Conservation (phyloP, 257 asterid genomes). For the Anisodus acutangulus region DNA sequence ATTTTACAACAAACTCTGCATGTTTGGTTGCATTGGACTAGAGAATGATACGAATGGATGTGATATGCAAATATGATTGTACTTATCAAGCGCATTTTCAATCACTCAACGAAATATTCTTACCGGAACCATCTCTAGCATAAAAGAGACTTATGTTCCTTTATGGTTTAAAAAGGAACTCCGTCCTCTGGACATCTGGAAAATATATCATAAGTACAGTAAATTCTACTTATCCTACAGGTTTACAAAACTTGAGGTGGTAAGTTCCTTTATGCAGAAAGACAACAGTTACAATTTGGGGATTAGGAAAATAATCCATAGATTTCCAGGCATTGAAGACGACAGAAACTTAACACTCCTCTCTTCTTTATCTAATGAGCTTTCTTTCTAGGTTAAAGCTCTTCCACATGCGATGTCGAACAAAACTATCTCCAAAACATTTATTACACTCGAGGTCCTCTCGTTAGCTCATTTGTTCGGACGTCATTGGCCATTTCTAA, state of each 20-base stretch:
- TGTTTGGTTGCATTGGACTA: constrained; percentile 36
- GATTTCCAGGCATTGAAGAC: constrained; percentile 28
- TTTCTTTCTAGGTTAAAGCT: constrained; percentile 34
- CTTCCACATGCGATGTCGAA: constrained; percentile 6
- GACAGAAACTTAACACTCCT: constrained; percentile 27
- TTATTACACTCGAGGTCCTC: constrained; percentile 27
- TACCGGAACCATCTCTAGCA: constrained; percentile 29
- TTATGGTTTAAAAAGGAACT: constrained; percentile 30
- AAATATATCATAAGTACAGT: constrained; percentile 10
- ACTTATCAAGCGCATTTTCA: constrained; percentile 29
- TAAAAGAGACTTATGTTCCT: constrained; percentile 22
- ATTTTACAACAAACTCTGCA: constrained; percentile 24
- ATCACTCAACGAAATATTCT: constrained; percentile 33
- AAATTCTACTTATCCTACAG: constrained; percentile 31
- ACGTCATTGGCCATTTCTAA: constrained; percentile 29
- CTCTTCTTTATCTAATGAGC: constrained; percentile 29
- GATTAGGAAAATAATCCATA: constrained; percentile 6
- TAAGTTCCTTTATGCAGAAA: constrained; percentile 23
- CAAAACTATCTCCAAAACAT: constrained; percentile 18
- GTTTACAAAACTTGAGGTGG: constrained; percentile 29
- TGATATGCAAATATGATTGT: constrained; percentile 17
- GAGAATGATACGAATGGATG: constrained; percentile 21
- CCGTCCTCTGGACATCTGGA: constrained; percentile 25
- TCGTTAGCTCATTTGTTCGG: constrained; percentile 30
- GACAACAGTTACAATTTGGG: constrained; percentile 14